Evolutionary conservation across 257 asterid species (phyloP), one percentile per base, ranked within the genome.

Genomic region (Primulina huaijiensis): DNA sequence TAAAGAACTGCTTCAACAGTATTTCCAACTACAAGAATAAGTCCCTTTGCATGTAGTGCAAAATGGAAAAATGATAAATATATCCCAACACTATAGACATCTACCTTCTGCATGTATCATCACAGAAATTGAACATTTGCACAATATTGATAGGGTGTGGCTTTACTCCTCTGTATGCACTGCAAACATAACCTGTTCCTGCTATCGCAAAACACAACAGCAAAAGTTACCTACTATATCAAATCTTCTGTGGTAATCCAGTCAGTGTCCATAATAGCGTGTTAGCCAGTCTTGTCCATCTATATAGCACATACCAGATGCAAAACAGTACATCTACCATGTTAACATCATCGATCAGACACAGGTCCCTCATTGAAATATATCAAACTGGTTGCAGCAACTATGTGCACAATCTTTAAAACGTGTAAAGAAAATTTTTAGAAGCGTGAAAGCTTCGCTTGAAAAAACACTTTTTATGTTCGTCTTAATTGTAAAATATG

Each of bases 171-270:
- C 64, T 64, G 78, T 86, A 79, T 58, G 97, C 86, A 81, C 89
- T 90, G 83, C 99, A 94, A 38, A 87, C 90, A 77, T 83, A 90
- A 60, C 99, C 99, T 74, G 80, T 83, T 76, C 99, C 99, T 93
- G 79, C 19, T 72, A 74, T 59, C 21, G 21, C 52, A 62, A 43
- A 64, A 34, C 31, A 55, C 6, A 60, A 72, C 60, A 64, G 56
- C 55, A 68, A 68, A 43, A 19, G 17, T n/a, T 37, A 62, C n/a
- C 64, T 3, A 37, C 33, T 29, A 60, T 52, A 38, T 14, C 16
- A 31, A 58, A 2, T 52, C 33, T 72, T 40, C 74, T 74, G 55
- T 31, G 21, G n/a, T 65, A 61, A 21, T 62, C 58, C 33, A 37
- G 2, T 30, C 25, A 60, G 21, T 29, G 31, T 8, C 37, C 43